phyloP scores from a whole-genome alignment of 169 alveolate genomes.

The Plasmodium billcollinsi region DNA sequence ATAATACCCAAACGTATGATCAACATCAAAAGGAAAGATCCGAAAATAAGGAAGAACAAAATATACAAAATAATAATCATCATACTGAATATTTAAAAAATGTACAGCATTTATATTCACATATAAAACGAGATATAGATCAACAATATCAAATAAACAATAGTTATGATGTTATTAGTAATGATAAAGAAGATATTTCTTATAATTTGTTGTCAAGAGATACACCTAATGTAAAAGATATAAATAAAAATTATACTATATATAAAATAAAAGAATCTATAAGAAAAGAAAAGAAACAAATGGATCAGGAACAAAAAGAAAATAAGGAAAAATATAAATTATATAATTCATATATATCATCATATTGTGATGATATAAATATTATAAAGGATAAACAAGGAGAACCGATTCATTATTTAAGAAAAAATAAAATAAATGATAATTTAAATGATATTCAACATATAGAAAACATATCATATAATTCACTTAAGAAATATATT shows the following conservation, averaged over 20 bases:
- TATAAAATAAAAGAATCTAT: neutral
- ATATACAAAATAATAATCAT: neutral
- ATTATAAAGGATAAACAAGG: conserved; percentile 10
- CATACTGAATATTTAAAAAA: neutral
- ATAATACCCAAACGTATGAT: neutral
- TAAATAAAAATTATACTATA: neutral
- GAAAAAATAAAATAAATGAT: conserved; percentile 15
- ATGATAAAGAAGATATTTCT: too few species aligned
- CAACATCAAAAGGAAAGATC: neutral
- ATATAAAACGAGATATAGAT: conserved; percentile 19
- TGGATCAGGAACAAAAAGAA: neutral
- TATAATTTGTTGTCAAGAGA: too few species aligned
- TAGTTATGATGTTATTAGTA: too few species aligned
- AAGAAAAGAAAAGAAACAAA: neutral
- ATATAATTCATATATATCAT: too few species aligned
- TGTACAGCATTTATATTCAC: conserved; percentile 23
- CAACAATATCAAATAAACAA: conserved; percentile 5
- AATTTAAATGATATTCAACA: neutral
- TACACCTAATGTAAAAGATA: too few species aligned
- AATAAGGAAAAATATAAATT: too few species aligned
- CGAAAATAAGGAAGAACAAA: neutral
- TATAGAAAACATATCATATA: conserved; percentile 11
- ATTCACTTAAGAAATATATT: conserved; percentile 27
- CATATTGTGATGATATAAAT: neutral
- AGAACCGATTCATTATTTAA: conserved; percentile 22